These are phyloP conservation scores for Alternaria atra DNA, from an alignment of 2,329 filamentous ascomycete species.

Conservation along the genomic window DNA sequence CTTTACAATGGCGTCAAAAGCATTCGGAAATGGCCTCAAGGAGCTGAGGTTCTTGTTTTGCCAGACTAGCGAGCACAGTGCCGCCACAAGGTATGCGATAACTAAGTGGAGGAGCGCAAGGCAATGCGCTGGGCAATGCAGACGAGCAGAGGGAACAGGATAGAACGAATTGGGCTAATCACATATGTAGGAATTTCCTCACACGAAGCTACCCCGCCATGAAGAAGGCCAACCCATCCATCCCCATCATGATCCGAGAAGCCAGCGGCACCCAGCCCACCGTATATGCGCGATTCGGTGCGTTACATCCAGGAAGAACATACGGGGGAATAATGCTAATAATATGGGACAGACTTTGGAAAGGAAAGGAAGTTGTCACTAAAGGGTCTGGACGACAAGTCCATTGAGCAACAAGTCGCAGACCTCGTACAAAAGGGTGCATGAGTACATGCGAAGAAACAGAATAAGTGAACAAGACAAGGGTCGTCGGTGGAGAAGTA, in stretches of 20 bases:
- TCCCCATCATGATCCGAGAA: slow-evolving; percentile 93
- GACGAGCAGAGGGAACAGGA: neutral
- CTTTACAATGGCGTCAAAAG: slow-evolving; percentile 82
- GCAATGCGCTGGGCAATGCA: neutral
- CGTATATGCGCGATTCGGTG: slow-evolving; percentile 93
- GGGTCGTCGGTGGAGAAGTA: neutral
- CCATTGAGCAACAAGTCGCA: slow-evolving; percentile 74
- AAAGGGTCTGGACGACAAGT: slow-evolving; percentile 73
- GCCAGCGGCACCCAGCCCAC: slow-evolving; percentile 83
- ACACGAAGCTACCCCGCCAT: slow-evolving; percentile 93
- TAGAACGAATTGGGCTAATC: slow-evolving; percentile 12
- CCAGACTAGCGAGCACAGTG: slow-evolving; percentile 91
- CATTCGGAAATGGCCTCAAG: slow-evolving; percentile 86
- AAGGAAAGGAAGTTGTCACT: slow-evolving; percentile 72
- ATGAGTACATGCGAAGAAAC: slow-evolving; percentile 1
- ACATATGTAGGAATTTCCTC: slow-evolving; percentile 78
- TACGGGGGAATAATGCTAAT: slow-evolving; percentile 1
- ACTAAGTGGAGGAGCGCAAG: slow-evolving; percentile 4
- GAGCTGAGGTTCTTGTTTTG: slow-evolving; percentile 98
- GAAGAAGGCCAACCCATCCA: slow-evolving; percentile 98
- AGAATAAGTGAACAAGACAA: neutral
- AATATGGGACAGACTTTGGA: slow-evolving; percentile 64
- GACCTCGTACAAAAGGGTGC: slow-evolving; percentile 63
- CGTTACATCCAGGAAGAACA: slow-evolving; percentile 36
- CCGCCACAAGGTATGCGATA: slow-evolving; percentile 76